These are phyloP conservation scores for Clitopilus passeckerianus DNA, from an alignment of 768 basidiomycete species.

Conservation along the genomic window DNA sequence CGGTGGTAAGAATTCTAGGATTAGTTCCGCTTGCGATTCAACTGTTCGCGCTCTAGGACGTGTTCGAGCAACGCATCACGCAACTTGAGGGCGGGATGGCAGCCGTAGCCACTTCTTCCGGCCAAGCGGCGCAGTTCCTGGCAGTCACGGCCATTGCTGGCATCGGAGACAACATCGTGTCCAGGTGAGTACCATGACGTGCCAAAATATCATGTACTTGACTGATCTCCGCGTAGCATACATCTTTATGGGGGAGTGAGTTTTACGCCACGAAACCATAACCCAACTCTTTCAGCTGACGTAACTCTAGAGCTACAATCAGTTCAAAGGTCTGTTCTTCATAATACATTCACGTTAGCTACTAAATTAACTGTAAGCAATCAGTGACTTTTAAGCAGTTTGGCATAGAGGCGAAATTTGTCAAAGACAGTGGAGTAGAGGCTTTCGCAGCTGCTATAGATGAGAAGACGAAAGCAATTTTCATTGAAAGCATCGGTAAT, in stretches of 20 bases:
- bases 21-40: background rate
- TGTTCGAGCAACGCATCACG: slow-evolving; percentile 63
- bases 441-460: slow-evolving; percentile 43
- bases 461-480: slow-evolving; percentile 54
- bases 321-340: slow-evolving; percentile 49
- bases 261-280: background rate
- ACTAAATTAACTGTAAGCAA: background rate
- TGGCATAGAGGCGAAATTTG: slow-evolving; percentile 52
- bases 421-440: slow-evolving; percentile 38
- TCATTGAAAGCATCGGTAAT: slow-evolving; percentile 59
- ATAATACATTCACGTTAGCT: background rate
- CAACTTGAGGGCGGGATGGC: slow-evolving; percentile 61
- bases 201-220: slow-evolving; percentile 35
- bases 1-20: slow-evolving; percentile 5
- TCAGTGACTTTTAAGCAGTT: slow-evolving; percentile 20
- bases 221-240: slow-evolving; percentile 24
- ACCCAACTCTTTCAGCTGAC: slow-evolving; percentile 2
- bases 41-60: slow-evolving; percentile 30
- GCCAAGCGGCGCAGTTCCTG: slow-evolving; percentile 61
- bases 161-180: slow-evolving; percentile 60
- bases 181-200: background rate
- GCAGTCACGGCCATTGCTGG: slow-evolving; percentile 47
- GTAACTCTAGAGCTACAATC: slow-evolving; percentile 49
- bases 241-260: slow-evolving; percentile 58
- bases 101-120: slow-evolving; percentile 54